phyloP scores from a whole-genome alignment of 768 basidiomycete genomes.

The Boletus sp. region DNA sequence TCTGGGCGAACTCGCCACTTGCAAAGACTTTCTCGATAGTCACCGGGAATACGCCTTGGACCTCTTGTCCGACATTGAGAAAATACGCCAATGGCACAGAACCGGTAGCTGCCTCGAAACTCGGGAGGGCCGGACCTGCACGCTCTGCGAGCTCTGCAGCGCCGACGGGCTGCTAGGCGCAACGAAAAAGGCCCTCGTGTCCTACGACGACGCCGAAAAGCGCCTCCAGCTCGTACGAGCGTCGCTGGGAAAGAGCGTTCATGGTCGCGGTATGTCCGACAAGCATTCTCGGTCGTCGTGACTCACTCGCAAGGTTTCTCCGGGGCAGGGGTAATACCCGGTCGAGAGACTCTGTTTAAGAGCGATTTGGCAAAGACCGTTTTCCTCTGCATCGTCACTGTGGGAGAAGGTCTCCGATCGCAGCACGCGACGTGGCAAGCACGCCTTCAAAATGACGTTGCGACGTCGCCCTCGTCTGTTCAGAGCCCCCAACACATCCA shows the following conservation, averaged over 20 bases:
- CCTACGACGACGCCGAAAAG: conserved; percentile 1
- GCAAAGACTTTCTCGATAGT: conserved; percentile 14
- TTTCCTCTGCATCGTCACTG: conserved; percentile 4
- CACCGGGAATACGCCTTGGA: conserved; percentile 7
- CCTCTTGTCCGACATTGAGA: conserved; percentile 11
- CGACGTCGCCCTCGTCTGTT: not conserved
- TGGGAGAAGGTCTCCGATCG: conserved; percentile 15
- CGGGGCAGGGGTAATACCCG: not conserved
- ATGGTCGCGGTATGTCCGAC: not conserved
- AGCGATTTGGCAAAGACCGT: conserved; percentile 8
- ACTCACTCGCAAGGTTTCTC: not conserved
- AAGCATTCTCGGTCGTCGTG: not conserved
- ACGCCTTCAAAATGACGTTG: conserved; percentile 11
- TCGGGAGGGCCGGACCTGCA: not conserved
- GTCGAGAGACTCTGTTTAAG: conserved; percentile 2
- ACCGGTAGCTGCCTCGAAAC: not conserved
- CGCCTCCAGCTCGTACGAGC: conserved; percentile 7
- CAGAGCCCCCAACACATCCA: not conserved
- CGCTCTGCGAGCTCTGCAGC: conserved; percentile 12
- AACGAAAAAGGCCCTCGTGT: not conserved
- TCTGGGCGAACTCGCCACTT: conserved; percentile 10
- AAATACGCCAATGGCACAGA: not conserved
- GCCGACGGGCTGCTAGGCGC: conserved; percentile 8
- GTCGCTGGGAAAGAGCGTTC: conserved; percentile 1
- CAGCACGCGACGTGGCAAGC: conserved; percentile 13